Base-by-base conservation (phyloP, 2,329 filamentous ascomycete species). In the Aspergillus awamori region DNA sequence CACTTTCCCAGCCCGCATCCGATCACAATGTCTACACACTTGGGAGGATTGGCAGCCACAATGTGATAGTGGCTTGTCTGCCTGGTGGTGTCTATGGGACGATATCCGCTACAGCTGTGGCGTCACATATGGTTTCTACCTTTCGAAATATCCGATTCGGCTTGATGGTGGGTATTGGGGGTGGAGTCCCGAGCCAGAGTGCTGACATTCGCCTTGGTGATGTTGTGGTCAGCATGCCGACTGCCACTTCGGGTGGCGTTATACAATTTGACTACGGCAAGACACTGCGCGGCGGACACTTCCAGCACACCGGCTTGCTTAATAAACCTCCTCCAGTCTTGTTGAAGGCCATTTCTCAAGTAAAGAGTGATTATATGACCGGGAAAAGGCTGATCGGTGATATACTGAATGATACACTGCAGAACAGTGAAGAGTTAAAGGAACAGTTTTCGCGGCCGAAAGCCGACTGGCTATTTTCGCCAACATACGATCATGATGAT, bases 161-260 rank as follows among this genome's bases (percentile, higher is more conserved):
- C 10, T 59, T 74, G 55, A 63, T 74, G 62, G 70, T 74, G 2
- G 72, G 71, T 1, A 69, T 73, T 38, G 70, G 70, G 1, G 72
- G 71, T 20, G 72, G 70, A 4, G 69, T 69, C 1, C 72, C 72
- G 3, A 60, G 58, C 33, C 36, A 8, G 11, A 47, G 5, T 8
- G 11, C 8, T 0, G 60, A 67, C 22, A 65, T 71, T 52, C 62
- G 62, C 4, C 51, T 70, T 2, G 66, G 69, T 4, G 67, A 70
- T 61, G 59, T 71, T 3, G 69, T 70, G 2, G 60, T 71, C 8
- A 70, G 69, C 54, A 56, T 41, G 15, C 57, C 62, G 3, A 51
- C n/a, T 24, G 17, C 13, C 26, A 54, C 2, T 7, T 8, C 8
- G 10, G 6, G 17, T 7, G 45, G 45, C 13, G 45, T 48, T 6